Evolutionary conservation across 495 filamentous ascomycete species (phyloP), one percentile per base, ranked within the genome.

Genomic region (Clavariopsis aquatica): DNA sequence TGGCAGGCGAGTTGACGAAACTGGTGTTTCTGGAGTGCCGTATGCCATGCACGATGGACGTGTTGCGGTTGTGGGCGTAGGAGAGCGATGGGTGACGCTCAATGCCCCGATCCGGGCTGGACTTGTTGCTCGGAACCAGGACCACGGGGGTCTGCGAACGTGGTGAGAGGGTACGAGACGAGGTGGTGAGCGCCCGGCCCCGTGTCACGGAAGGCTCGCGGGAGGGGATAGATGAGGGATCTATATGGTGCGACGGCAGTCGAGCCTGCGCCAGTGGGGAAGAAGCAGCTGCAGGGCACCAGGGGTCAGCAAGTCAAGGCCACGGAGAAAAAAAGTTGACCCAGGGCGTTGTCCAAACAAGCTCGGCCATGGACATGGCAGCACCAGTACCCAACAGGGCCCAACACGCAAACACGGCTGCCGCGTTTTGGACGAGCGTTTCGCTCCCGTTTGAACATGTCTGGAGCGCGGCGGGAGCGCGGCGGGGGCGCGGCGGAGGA

Each of bases 11-110:
- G 61, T 81, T 81, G 49, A 84, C 82, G 73, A 85, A 84, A 71
- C 85, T 89, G 13, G 93, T 86, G 78, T 94, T 96, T 68, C 94
- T 87, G 62, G 92, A 95, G 77, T 98, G 94, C 73, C 93, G 91
- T 64, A 92, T 85, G 61, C 92, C 92, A 84, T 96, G 91, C 49
- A 96, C 91, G 65, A 96, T 96, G 27, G 93, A 96, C 0, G 92
- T 91, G 75, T 98, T 90, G 22, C 94, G 85, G 74, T 96, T 90
- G 73, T 98, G 93, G 49, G 88, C 89, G 77, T 97, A 95, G 13
- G 87, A 75, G 41, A 81, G 80, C 7, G 87, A 89, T 31, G 86
- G 80, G 58, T 83, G 82, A 57, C 91, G 83, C 74, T 94, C 92
- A 67, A 91, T 78, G 62, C 77, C 76, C 56, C 56, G 69, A 52